Evolutionary conservation across 495 filamentous ascomycete species (phyloP).

Genomic region (Aspergillus wentii): DNA sequence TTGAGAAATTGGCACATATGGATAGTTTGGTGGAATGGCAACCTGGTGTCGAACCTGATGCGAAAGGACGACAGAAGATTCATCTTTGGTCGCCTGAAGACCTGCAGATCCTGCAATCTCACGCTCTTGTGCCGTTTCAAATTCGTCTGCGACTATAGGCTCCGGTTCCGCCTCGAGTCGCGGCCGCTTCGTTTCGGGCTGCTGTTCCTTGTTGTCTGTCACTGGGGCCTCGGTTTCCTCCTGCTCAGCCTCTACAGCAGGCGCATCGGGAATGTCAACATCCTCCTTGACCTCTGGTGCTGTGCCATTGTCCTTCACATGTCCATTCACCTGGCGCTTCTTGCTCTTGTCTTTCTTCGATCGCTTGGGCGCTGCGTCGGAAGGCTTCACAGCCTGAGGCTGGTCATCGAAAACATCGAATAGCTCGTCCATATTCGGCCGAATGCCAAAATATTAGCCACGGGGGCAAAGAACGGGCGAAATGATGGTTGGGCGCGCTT

Average conservation of each 20-base stretch:
- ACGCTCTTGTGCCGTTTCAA: conserved; percentile 91
- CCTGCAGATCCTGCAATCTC: conserved; percentile 79
- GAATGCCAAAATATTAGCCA: conserved; percentile 10
- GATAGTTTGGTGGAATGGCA: conserved; percentile 86
- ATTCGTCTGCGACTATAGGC: conserved; percentile 86
- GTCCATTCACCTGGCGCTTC: conserved; percentile 80
- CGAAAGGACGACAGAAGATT: conserved; percentile 68
- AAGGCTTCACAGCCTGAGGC: conserved; percentile 37
- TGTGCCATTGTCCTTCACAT: conserved; percentile 51
- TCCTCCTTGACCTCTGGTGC: conserved; percentile 48
- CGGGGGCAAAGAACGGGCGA: conserved; percentile 2
- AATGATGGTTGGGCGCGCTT: conserved; percentile 4
- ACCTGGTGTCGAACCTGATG: conserved; percentile 99
- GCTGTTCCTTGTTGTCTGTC: conserved; percentile 30
- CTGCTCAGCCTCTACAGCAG: conserved; percentile 18
- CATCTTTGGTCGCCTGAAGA: conserved; percentile 65
- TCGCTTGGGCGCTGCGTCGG: conserved; percentile 26
- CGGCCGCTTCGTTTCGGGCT: conserved; percentile 67
- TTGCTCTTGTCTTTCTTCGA: conserved; percentile 60
- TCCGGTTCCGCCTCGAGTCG: conserved; percentile 67
- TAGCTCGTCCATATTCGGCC: conserved; percentile 65
- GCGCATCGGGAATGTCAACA: conserved; percentile 28
- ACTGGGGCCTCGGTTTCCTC: conserved; percentile 15
- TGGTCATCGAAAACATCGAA: conserved; percentile 80
- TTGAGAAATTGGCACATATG: conserved; percentile 86